Base-by-base conservation (phyloP, 106 monocot species). In the Apostasia ramifera region DNA sequence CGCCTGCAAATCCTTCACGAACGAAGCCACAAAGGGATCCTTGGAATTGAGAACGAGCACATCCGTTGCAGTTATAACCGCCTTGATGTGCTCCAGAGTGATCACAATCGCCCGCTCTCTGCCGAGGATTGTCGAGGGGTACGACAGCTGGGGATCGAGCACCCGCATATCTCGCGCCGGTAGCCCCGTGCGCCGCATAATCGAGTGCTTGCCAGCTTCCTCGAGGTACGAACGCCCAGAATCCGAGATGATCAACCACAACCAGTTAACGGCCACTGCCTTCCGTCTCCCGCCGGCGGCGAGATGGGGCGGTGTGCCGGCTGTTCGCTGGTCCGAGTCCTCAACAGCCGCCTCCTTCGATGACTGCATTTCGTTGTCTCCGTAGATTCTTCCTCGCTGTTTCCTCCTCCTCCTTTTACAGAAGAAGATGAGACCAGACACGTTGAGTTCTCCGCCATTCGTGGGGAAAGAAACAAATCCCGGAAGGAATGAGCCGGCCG, bases 61-160 rank as follows among this genome's bases (percentile, higher is more conserved):
- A 72, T 88, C 87, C 44, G 77, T 61, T 49, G 81, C 83, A 3
- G 87, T 88, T 39, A 87, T 69, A 37, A 83, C 61, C 15, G 80
- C 87, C 71, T 80, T 80, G 59, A 83, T 75, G 40, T 81, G 83
- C 73, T 88, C 88, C 53, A 88, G 57, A 44, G 81, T 88, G 60
- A 88, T 71, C 3, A 87, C 87, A 68, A 87, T 87, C 55, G 83
- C 83, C 57, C 84, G 40, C 70, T 84, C 88, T 49, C 88, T 61
- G 2, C 88, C 88, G 3, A 88, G 68, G 10, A 88, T 81, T 38
- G 81, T 84, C 4, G 84, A 88, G 39, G 88, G 84, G 49, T 88
- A 88, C 46, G 76, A 84, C 53, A 88, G 73, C 69, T 73, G 62
- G 8, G 84, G 88, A 43, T 88, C 88, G 52, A 88, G 77, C 3